phyloP scores from a whole-genome alignment of 2,329 filamentous ascomycete genomes.

The Diatrype stigma region DNA sequence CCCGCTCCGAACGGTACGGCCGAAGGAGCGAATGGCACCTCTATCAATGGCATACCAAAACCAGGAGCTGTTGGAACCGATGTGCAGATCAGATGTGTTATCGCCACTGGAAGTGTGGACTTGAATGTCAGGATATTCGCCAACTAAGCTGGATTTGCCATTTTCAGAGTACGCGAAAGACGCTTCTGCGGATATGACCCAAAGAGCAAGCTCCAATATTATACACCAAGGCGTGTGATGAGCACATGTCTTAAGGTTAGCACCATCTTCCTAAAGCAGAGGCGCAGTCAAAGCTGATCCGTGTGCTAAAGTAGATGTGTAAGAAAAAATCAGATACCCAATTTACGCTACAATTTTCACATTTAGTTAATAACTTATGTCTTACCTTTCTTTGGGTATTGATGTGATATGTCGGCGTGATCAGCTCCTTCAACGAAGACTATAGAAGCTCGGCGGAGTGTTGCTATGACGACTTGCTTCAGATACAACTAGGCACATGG shows the following conservation, averaged over 20 bases:
- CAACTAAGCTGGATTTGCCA: slow-evolving; percentile 29
- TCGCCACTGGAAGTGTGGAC: slow-evolving; percentile 85
- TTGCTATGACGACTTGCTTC: no score
- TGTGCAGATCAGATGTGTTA: slow-evolving; percentile 73
- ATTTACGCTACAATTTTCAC: neutral
- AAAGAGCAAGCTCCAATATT: neutral
- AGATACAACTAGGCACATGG: no score
- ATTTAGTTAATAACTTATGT: no score
- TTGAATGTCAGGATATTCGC: slow-evolving; percentile 76
- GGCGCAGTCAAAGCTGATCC: neutral
- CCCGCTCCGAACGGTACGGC: slow-evolving; percentile 39
- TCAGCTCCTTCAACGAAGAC: no score
- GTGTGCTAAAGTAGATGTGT: neutral
- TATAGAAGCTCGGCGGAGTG: no score
- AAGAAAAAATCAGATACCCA: slow-evolving; percentile 1
- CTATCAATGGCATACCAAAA: slow-evolving; percentile 45
- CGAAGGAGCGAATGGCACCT: slow-evolving; percentile 33
- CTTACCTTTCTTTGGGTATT: no score
- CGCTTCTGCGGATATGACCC: neutral
- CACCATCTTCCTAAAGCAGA: neutral
- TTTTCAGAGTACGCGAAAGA: neutral
- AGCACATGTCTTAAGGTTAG: neutral
- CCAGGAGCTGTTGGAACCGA: slow-evolving; percentile 40
- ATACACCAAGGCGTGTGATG: neutral
- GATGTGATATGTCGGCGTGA: no score